A percentile compares a stretch with the other conserved stretches of the same genome.
These are phyloP conservation scores for Sclerotinia subarctica DNA, from an alignment of 2,329 filamentous ascomycete species.

Conservation along the genomic window DNA sequence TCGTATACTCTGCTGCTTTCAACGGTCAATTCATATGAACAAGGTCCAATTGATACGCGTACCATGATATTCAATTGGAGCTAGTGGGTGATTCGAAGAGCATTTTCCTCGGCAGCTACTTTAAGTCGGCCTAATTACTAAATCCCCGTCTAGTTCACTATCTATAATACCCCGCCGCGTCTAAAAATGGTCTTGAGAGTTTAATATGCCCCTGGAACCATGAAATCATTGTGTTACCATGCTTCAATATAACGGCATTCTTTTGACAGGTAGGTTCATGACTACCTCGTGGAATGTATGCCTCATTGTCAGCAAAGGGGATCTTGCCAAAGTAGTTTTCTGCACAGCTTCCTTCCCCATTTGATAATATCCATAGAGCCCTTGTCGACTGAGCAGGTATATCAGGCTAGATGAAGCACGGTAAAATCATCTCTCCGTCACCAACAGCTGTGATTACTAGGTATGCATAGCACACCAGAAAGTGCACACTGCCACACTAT, in stretches of 20 bases:
- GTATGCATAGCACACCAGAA: not conserved
- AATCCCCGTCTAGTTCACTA: constrained; percentile 2
- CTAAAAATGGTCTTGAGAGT: not conserved
- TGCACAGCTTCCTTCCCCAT: not conserved
- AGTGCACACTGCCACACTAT: not conserved
- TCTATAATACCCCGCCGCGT: constrained; percentile 12
- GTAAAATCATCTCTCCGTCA: not conserved
- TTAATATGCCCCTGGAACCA: not conserved
- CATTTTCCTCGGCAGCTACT: constrained; percentile 2
- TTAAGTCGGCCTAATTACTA: constrained; percentile 12
- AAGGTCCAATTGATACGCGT: constrained; percentile 2
- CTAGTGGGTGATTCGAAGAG: not conserved
- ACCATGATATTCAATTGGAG: constrained; percentile 5
- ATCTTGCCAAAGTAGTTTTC: not conserved
- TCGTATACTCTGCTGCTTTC: constrained; percentile 4
- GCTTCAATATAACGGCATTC: not conserved
- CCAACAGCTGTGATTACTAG: not conserved
- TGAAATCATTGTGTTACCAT: not conserved
- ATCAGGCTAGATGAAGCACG: not conserved
- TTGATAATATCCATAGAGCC: not conserved
- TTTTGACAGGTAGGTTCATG: not conserved
- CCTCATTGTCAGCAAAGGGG: not conserved
- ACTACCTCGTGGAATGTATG: not conserved
- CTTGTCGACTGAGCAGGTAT: not conserved
- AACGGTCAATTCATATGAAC: not conserved